Base-by-base conservation (phyloP, 1,139 yeast genomes). In the Tardiomyces blankii region DNA sequence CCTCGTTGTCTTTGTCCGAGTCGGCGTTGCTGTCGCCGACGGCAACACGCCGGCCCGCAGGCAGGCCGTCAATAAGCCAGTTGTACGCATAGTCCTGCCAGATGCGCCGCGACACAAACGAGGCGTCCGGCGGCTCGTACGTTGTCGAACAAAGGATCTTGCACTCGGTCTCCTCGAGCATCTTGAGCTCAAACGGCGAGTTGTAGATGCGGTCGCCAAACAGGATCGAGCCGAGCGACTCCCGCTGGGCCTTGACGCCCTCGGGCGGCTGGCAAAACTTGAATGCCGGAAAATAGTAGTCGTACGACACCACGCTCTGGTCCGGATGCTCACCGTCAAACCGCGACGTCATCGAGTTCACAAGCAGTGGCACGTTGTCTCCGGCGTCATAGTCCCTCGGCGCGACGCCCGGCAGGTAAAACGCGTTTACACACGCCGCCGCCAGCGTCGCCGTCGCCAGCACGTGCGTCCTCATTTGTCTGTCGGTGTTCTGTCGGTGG, bases 151-250 rank as follows among this genome's bases (percentile, higher is more conserved):
- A 91, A 44, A 89, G 68, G 21, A 62, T 55, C 47, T 72, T 71
- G 70, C 98, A 91, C 11, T 72, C 61, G 55, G 75, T 75, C 51
- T 83, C 75, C 62, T 85, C 75, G 54, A 84, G 72, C 95, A 91
- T 85, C 43, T 75, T 71, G 54, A 91, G 69, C 47, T 82, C 76
- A 59, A 85, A 87, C 2, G 97, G 96, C 8, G 97, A 87, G 60
- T 86, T 82, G 72, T 85, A 88, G 52, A 91, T 88, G 61, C 98
- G 75, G 66, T 91, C 98, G 50, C 99, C 98, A 64, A 93, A 88
- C 48, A 91, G 73, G 52, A 91, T 82, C 1, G 96, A 82, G 7
- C 99, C 99, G 45, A 91, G 72, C 12, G 94, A 82, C 66, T 89
- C 97, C 55, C 87, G 78, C 63, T 87, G 95, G 55, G 82, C 81